phyloP scores from a whole-genome alignment of 768 basidiomycete genomes.

The Mrakia gelida region DNA sequence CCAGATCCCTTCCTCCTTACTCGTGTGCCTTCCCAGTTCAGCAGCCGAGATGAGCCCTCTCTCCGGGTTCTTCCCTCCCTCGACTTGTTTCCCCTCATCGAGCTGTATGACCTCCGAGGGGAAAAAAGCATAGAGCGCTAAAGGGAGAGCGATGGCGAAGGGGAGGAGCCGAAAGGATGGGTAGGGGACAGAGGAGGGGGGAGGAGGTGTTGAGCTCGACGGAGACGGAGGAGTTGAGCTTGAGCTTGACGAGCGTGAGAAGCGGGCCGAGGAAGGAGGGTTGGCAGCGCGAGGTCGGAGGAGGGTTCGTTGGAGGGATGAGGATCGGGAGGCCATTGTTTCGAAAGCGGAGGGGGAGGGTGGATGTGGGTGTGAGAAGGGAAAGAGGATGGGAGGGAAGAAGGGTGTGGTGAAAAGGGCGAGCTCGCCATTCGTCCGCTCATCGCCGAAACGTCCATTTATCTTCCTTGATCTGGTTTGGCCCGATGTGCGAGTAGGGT shows the following conservation, averaged over 20 bases:
- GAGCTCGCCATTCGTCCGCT: neutral
- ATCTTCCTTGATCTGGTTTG: no score
- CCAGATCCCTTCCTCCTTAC: conserved; percentile 8
- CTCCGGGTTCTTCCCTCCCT: neutral
- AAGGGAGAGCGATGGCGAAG: neutral
- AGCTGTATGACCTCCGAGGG: neutral
- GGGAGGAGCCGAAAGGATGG: neutral
- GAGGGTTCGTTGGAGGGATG: neutral
- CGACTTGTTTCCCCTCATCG: neutral
- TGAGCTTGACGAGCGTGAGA: neutral
- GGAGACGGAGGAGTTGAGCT: neutral
- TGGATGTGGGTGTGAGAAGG: neutral
- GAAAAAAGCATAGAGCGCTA: neutral
- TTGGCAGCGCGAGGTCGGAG: neutral
- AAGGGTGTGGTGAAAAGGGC: neutral
- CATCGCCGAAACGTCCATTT: no score
- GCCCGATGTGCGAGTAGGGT: no score
- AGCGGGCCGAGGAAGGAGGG: neutral
- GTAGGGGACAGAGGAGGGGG: neutral
- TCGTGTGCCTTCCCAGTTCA: neutral
- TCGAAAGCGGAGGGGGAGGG: no score
- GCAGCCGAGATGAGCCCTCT: neutral
- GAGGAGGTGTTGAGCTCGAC: neutral
- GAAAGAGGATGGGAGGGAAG: neutral
- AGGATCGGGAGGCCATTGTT: neutral